These are phyloP conservation scores for Ambrosiella beaveri DNA, from an alignment of 2,329 filamentous ascomycete species.

Conservation along the genomic window DNA sequence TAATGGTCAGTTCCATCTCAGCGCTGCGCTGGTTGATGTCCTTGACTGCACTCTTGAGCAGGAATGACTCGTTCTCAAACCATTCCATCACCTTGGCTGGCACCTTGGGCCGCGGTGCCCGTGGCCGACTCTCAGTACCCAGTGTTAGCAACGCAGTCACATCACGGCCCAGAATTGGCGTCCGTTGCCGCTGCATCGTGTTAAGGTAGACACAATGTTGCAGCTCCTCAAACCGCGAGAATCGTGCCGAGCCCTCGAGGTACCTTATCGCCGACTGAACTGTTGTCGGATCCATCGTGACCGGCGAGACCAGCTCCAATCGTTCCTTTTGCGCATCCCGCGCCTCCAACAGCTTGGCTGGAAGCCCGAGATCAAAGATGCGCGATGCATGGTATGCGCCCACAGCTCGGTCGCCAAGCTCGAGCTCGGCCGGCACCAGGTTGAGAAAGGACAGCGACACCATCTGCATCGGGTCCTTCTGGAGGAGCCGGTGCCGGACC, in stretches of 20 bases:
- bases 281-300: constrained; percentile 44
- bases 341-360: neutral
- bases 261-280: constrained; percentile 53
- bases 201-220: constrained; percentile 71
- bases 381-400: constrained; percentile 31
- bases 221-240: constrained; percentile 57
- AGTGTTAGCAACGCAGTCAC: constrained; percentile 61
- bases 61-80: constrained; percentile 52
- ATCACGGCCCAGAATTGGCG: constrained; percentile 64
- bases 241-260: constrained; percentile 53
- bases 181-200: constrained; percentile 59
- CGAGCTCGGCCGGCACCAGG: constrained; percentile 38
- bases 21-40: constrained; percentile 57
- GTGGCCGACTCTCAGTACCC: constrained; percentile 39
- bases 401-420: constrained; percentile 20
- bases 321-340: constrained; percentile 4
- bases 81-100: constrained; percentile 51
- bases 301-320: constrained; percentile 34
- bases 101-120: constrained; percentile 41
- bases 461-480: constrained; percentile 28
- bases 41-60: constrained; percentile 50
- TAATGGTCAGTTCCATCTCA: constrained; percentile 55
- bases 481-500: constrained; percentile 42
- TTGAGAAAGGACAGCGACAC: constrained; percentile 66
- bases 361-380: constrained; percentile 5